Conservation (phyloP, 139 green algal genomes). For the Chlamydomonas sphaeroides region DNA sequence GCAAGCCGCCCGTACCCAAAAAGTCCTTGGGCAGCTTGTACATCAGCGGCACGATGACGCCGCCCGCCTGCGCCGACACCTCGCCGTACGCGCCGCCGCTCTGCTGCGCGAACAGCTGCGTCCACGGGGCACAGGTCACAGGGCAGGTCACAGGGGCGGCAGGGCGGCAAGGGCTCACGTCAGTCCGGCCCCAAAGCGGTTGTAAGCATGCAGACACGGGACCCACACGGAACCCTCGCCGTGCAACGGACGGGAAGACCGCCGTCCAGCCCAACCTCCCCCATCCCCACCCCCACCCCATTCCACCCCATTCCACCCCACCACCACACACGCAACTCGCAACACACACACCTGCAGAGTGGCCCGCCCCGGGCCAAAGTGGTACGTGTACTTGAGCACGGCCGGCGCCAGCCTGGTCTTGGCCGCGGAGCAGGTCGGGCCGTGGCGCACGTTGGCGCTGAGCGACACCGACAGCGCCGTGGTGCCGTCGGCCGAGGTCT, state of each 20-base stretch:
- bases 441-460: constrained; percentile 17
- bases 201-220: no score
- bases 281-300: no score
- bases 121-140: no score
- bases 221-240: no score
- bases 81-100: constrained; percentile 42
- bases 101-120: constrained; percentile 56
- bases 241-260: no score
- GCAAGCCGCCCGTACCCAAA: background rate
- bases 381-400: constrained; percentile 45
- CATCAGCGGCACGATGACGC: constrained; percentile 53
- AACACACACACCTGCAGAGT: constrained; percentile 53
- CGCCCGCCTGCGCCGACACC: constrained; percentile 44
- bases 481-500: background rate
- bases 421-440: background rate
- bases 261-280: no score
- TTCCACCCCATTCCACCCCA: no score
- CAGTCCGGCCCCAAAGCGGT: no score
- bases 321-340: no score
- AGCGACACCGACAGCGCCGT: background rate
- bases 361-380: background rate
- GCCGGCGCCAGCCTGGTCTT: background rate
- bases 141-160: no score
- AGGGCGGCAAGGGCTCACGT: no score
- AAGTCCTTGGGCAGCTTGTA: constrained; percentile 9